A percentile compares a stretch with the other conserved stretches of the same genome.
Evolutionary conservation across 139 green algal genomes (phyloP).

Genomic region (Ulvella scutata): DNA sequence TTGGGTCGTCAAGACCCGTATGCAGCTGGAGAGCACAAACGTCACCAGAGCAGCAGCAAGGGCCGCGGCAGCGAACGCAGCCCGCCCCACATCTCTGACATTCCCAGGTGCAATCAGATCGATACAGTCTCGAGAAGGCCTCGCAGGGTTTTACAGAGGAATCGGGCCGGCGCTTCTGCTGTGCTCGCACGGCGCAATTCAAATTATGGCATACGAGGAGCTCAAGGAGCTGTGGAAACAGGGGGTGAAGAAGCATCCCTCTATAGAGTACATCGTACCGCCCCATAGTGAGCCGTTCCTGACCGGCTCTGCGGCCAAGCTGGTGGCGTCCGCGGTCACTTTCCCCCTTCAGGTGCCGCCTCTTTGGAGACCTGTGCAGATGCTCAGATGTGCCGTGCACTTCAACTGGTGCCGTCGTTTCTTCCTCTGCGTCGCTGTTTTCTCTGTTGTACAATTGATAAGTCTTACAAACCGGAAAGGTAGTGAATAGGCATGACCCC

Average conservation of each 20-base stretch:
- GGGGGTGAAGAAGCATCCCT: constrained; percentile 1
- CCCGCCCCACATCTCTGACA: background rate
- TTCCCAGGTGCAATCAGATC: constrained; percentile 33
- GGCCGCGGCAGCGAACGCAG: background rate
- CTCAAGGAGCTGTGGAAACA: constrained; percentile 40
- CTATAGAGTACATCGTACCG: background rate
- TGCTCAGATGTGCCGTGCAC: too few relatives aligned
- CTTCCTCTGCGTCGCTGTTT: too few relatives aligned
- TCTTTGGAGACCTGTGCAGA: too few relatives aligned
- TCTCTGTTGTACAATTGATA: too few relatives aligned
- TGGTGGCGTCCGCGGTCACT: constrained; percentile 64
- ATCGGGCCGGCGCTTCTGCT: constrained; percentile 73
- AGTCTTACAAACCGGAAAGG: too few relatives aligned
- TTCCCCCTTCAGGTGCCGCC: constrained; percentile 73
- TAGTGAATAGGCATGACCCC: too few relatives aligned
- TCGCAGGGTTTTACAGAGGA: constrained; percentile 75
- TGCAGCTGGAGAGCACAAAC: constrained; percentile 67
- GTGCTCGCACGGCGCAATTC: constrained; percentile 79
- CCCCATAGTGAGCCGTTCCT: background rate
- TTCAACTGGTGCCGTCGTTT: too few relatives aligned
- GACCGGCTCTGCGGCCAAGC: constrained; percentile 64
- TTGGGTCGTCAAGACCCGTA: constrained; percentile 85
- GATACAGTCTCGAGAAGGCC: constrained; percentile 60
- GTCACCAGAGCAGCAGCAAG: background rate
- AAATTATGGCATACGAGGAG: constrained; percentile 94